A percentile compares a stretch with the other conserved stretches of the same genome.
phyloP scores from a whole-genome alignment of 2,329 filamentous ascomycete species.

The Cercospora janseana region DNA sequence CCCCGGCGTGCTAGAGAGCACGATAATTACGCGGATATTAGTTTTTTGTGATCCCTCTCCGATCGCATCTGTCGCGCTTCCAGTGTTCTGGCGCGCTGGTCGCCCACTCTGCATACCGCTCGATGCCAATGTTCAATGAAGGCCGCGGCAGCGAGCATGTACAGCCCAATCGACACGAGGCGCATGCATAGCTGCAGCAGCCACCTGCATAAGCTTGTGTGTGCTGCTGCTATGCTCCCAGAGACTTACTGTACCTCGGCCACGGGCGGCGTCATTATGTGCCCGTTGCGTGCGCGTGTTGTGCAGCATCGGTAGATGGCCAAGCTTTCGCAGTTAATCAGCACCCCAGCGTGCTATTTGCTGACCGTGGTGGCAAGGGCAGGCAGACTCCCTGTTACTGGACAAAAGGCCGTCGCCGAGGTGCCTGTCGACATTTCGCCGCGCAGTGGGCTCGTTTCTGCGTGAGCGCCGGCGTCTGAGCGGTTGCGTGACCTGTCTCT shows the following conservation, averaged over 20 bases:
- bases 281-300: neutral
- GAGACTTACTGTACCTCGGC: slow-evolving; percentile 7
- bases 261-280: slow-evolving; percentile 6
- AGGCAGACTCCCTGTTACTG: neutral
- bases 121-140: neutral
- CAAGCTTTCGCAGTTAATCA: slow-evolving; percentile 3
- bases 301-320: slow-evolving; percentile 1
- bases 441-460: too few relatives aligned
- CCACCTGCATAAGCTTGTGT: neutral
- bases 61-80: neutral
- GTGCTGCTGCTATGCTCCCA: neutral
- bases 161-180: neutral
- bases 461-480: slow-evolving; percentile 4
- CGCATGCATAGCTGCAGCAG: neutral
- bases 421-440: too few relatives aligned
- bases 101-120: neutral
- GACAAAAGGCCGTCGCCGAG: neutral
- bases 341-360: slow-evolving; percentile 3
- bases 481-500: neutral
- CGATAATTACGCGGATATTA: slow-evolving; percentile 6
- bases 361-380: neutral
- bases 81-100: neutral
- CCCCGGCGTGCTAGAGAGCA: neutral
- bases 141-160: neutral
- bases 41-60: neutral